phyloP scores from a whole-genome alignment of 2,329 filamentous ascomycete genomes.

The Pseudocercospora fijiensis region DNA sequence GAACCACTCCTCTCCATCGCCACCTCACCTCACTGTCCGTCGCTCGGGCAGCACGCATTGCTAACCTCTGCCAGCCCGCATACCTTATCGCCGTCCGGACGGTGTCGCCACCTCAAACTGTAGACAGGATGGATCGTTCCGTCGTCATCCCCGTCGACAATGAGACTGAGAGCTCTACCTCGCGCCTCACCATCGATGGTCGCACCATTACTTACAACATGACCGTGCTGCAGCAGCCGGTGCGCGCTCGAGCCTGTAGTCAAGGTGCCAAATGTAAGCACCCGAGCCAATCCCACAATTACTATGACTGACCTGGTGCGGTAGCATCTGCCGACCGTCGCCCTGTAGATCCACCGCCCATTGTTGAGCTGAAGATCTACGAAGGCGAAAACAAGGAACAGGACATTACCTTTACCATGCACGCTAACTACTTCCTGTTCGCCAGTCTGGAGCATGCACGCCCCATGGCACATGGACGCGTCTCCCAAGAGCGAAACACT shows the following conservation, averaged over 20 bases:
- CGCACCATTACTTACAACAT: slow-evolving; percentile 77
- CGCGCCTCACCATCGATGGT: slow-evolving; percentile 69
- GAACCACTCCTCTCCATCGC: not conserved
- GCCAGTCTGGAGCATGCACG: slow-evolving; percentile 86
- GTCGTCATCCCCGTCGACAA: slow-evolving; percentile 53
- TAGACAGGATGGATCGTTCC: slow-evolving; percentile 30
- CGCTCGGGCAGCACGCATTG: slow-evolving; percentile 6
- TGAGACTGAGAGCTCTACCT: slow-evolving; percentile 55
- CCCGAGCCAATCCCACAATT: not conserved
- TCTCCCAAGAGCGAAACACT: slow-evolving; percentile 64
- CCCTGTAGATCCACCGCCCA: slow-evolving; percentile 89
- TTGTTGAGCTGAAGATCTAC: slow-evolving; percentile 84
- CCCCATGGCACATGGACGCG: slow-evolving; percentile 75
- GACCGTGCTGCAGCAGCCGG: slow-evolving; percentile 87
- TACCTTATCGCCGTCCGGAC: not conserved
- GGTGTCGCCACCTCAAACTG: slow-evolving; percentile 9
- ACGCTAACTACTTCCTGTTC: slow-evolving; percentile 96
- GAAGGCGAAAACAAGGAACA: slow-evolving; percentile 59
- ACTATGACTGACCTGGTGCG: slow-evolving; percentile 24
- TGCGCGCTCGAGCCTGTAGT: slow-evolving; percentile 90
- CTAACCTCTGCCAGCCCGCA: slow-evolving; percentile 2
- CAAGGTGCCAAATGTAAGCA: slow-evolving; percentile 87
- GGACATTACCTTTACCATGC: slow-evolving; percentile 80
- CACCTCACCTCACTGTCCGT: too few species aligned
- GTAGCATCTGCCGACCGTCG: slow-evolving; percentile 81